Evolutionary conservation across 768 basidiomycete genomes (phyloP).

Genomic region (Lactarius trivialis): DNA sequence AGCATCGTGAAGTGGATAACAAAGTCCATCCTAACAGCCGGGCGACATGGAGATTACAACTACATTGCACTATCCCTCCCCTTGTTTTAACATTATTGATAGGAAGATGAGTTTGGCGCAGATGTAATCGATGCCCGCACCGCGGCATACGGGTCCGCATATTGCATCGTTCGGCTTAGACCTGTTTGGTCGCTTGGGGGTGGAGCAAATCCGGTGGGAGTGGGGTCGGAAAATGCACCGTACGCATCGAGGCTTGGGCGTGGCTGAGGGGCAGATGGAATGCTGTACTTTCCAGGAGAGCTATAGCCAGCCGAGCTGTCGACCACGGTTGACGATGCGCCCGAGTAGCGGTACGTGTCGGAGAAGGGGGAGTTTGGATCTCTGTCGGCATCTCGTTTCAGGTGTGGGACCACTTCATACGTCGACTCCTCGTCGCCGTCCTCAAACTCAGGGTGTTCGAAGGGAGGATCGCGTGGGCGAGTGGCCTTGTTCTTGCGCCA

Average conservation of each 20-base stretch:
- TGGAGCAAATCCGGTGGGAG: conserved; percentile 65
- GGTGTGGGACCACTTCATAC: conserved; percentile 45
- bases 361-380: conserved; percentile 41
- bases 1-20: not conserved
- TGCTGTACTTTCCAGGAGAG: conserved; percentile 27
- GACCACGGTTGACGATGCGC: conserved; percentile 30
- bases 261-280: conserved; percentile 29
- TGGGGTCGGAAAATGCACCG: conserved; percentile 85
- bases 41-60: conserved; percentile 13
- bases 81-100: conserved; percentile 9
- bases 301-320: conserved; percentile 26
- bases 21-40: conserved; percentile 2
- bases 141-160: conserved; percentile 80
- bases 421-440: conserved; percentile 48
- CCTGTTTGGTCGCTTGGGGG: conserved; percentile 38
- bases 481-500: conserved; percentile 65
- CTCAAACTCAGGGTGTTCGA: conserved; percentile 54
- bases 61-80: conserved; percentile 2
- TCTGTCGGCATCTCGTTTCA: conserved; percentile 27
- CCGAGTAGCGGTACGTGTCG: conserved; percentile 47
- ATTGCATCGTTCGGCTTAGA: conserved; percentile 88
- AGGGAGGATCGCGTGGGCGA: conserved; percentile 65
- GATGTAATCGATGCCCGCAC: conserved; percentile 46
- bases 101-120: conserved; percentile 9
- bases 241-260: conserved; percentile 81